These are phyloP conservation scores for Aspergillus conjunctus DNA, from an alignment of 495 filamentous ascomycete genomes.

Conservation along the genomic window DNA sequence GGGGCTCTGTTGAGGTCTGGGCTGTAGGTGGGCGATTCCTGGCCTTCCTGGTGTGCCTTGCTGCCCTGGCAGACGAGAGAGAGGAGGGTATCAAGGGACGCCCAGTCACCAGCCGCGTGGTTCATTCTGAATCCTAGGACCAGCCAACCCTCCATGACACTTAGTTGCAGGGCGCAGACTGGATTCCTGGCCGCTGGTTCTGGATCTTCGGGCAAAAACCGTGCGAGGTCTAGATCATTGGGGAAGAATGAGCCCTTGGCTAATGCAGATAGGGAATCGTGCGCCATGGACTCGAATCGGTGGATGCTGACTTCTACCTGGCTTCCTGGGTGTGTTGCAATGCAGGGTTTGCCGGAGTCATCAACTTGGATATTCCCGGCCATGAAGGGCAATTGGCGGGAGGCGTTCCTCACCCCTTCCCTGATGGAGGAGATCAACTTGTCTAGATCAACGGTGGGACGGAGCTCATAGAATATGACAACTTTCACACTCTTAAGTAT, in stretches of 20 bases:
- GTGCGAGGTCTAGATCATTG: slow-evolving; percentile 16
- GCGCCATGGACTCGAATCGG: slow-evolving; percentile 18
- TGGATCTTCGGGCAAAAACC: slow-evolving; percentile 20
- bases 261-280: slow-evolving; percentile 22
- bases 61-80: slow-evolving; percentile 29
- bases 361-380: slow-evolving; percentile 25
- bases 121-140: slow-evolving; percentile 26
- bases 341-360: slow-evolving; percentile 24
- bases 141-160: slow-evolving; percentile 29
- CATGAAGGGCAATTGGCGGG: slow-evolving; percentile 28
- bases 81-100: slow-evolving; percentile 29
- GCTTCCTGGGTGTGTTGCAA: slow-evolving; percentile 15
- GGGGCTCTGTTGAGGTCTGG: slow-evolving; percentile 28
- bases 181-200: slow-evolving; percentile 7
- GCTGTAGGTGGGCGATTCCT: slow-evolving; percentile 20
- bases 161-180: slow-evolving; percentile 30
- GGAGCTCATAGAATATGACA: slow-evolving; percentile 27
- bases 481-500: slow-evolving; percentile 25
- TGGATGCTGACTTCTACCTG: slow-evolving; percentile 19
- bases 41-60: slow-evolving; percentile 23
- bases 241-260: slow-evolving; percentile 24
- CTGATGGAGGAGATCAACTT: slow-evolving; percentile 20
- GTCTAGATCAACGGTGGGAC: slow-evolving; percentile 11
- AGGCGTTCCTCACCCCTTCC: slow-evolving; percentile 29
- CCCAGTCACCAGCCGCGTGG: slow-evolving; percentile 33